Percentiles rank a stretch among this genome's conserved stretches.
Conservation (phyloP, 148 eudicot genomes). For the Rhododendron vialii region DNA sequence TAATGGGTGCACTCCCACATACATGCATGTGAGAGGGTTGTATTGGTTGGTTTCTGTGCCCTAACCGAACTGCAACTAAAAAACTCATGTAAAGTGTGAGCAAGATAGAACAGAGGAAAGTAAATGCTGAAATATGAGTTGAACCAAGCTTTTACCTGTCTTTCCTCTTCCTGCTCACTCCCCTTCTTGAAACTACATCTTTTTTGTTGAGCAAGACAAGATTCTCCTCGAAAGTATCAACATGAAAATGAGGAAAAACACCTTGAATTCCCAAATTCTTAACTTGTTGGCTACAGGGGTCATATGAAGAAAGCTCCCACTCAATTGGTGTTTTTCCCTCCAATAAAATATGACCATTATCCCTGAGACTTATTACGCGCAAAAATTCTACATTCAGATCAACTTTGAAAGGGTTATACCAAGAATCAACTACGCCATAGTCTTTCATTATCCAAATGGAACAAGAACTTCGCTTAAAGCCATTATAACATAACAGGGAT, state of each 20-base stretch:
- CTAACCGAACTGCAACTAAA: not conserved
- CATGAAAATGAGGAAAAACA: not conserved
- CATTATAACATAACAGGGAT: not conserved
- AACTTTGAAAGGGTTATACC: not conserved
- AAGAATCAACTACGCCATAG: not conserved
- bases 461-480: not conserved
- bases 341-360: not conserved
- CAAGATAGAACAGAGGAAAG: not conserved
- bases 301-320: not conserved
- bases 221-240: not conserved
- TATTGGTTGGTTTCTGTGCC: not conserved
- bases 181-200: not conserved
- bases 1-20: too few species aligned
- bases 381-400: not conserved
- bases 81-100: not conserved
- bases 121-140: not conserved
- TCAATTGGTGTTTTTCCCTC: not conserved
- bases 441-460: not conserved
- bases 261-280: not conserved
- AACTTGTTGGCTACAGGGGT: not conserved
- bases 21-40: not conserved
- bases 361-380: not conserved
- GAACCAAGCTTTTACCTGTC: not conserved
- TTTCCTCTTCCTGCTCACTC: not conserved
- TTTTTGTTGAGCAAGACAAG: not conserved